These are phyloP conservation scores for Podospora conica DNA, from an alignment of 495 filamentous ascomycete species.

Conservation along the genomic window DNA sequence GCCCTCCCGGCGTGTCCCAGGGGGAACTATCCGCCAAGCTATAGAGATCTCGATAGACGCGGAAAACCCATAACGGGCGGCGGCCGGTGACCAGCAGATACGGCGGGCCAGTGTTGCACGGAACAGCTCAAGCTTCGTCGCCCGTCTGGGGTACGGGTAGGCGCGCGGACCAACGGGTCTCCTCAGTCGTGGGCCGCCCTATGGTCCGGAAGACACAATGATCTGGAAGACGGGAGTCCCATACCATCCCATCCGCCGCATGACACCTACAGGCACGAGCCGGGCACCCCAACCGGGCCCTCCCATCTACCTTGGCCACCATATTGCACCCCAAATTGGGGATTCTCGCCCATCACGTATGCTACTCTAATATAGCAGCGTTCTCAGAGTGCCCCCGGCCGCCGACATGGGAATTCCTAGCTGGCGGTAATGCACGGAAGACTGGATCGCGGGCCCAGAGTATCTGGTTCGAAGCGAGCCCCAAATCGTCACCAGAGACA, in stretches of 20 bases:
- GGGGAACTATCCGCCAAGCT: background rate
- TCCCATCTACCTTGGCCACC: slow-evolving; percentile 10
- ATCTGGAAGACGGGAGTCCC: slow-evolving; percentile 18
- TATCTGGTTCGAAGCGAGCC: slow-evolving; percentile 10
- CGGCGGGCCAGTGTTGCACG: background rate
- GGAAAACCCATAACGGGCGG: background rate
- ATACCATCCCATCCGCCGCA: slow-evolving; percentile 8
- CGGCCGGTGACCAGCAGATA: background rate
- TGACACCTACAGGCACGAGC: slow-evolving; percentile 15
- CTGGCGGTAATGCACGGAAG: slow-evolving; percentile 13
- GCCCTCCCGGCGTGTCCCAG: background rate
- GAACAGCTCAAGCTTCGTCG: background rate
- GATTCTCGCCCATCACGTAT: slow-evolving; percentile 9
- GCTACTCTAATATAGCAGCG: slow-evolving; percentile 22
- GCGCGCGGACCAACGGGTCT: background rate
- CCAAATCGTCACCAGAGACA: background rate
- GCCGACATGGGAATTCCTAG: slow-evolving; percentile 11
- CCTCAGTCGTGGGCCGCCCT: background rate
- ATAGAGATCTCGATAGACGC: background rate
- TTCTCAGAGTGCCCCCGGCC: slow-evolving; percentile 16
- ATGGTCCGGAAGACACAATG: background rate
- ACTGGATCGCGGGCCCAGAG: slow-evolving; percentile 8
- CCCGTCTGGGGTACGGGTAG: background rate
- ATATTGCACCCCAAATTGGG: slow-evolving; percentile 25
- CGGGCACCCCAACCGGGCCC: slow-evolving; percentile 19